Percentiles rank a stretch among this genome's conserved stretches.
These are phyloP conservation scores for Jasminum sambac DNA, from an alignment of 257 asterid genomes.

Conservation along the genomic window DNA sequence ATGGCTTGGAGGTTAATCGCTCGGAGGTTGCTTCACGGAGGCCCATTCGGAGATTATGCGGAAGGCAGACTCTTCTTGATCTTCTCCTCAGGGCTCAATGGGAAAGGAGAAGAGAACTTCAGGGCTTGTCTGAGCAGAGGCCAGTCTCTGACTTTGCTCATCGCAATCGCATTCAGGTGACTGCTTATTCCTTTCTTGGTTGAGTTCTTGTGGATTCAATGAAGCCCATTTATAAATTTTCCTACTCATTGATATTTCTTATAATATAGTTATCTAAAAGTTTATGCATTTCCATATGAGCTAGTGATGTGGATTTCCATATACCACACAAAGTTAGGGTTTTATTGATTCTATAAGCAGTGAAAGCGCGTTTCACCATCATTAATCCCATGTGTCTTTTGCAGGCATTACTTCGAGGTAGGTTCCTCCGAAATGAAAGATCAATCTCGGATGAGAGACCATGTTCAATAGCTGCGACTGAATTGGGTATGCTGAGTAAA, in stretches of 20 bases:
- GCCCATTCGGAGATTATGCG: constrained; percentile 69
- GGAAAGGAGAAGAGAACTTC: constrained; percentile 72
- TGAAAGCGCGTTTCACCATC: constrained; percentile 3
- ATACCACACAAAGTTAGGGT: neutral
- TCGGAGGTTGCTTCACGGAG: constrained; percentile 48
- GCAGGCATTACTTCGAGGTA: constrained; percentile 82
- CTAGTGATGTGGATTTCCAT: neutral
- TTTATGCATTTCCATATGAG: neutral
- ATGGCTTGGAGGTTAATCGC: constrained; percentile 37
- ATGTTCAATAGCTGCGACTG: constrained; percentile 60
- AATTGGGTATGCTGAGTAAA: constrained; percentile 72
- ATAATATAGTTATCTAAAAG: neutral
- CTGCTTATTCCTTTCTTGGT: constrained; percentile 2
- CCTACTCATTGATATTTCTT: neutral
- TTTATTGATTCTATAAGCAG: neutral
- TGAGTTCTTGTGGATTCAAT: neutral
- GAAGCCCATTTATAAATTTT: neutral
- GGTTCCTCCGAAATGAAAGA: constrained; percentile 66
- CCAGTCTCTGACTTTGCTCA: constrained; percentile 78
- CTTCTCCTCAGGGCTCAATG: constrained; percentile 69
- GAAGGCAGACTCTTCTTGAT: constrained; percentile 90
- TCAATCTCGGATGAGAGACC: constrained; percentile 50
- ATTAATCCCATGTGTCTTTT: constrained; percentile 20
- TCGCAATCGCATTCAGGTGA: constrained; percentile 93
- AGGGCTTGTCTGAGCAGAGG: constrained; percentile 47